These are phyloP conservation scores for Apiotrichum montevideense DNA, from an alignment of 1,284 basidiomycete genomes.

Conservation along the genomic window DNA sequence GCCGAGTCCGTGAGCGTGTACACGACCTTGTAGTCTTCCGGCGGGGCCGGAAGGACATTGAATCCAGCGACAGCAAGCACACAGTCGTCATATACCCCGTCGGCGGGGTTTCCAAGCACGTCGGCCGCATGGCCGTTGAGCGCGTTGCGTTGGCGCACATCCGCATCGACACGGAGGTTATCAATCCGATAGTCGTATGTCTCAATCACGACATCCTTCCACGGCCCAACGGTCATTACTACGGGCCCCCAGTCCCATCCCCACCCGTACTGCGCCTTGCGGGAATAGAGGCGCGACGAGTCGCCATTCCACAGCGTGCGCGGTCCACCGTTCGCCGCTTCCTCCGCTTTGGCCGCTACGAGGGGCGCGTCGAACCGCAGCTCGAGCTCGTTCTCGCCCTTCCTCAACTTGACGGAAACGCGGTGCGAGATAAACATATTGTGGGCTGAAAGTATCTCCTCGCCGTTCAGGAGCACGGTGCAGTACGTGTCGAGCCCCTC, in stretches of 20 bases:
- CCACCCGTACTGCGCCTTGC: constrained; percentile 75
- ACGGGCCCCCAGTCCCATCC: constrained; percentile 55
- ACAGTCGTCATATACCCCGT: constrained; percentile 5
- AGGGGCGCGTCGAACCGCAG: constrained; percentile 71
- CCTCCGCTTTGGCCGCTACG: constrained; percentile 53
- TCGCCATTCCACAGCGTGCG: constrained; percentile 63
- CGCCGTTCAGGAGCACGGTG: constrained; percentile 62
- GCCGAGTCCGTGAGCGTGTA: constrained; percentile 10
- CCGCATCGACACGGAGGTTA: constrained; percentile 54
- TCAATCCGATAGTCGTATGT: constrained; percentile 59
- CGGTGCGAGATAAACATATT: constrained; percentile 75
- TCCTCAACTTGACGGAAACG: constrained; percentile 53
- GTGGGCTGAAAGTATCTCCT: constrained; percentile 55
- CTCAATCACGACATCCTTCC: constrained; percentile 56
- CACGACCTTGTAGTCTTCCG: constrained; percentile 4
- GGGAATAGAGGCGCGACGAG: constrained; percentile 72
- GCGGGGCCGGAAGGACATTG: constrained; percentile 3
- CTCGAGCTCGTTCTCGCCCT: constrained; percentile 60
- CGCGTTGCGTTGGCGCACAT: neutral
- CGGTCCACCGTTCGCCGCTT: constrained; percentile 37
- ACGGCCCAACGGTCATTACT: constrained; percentile 46
- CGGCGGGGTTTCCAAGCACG: neutral
- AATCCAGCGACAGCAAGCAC: constrained; percentile 2
- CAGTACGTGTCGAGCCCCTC: constrained; percentile 86
- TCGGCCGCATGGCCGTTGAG: too few species aligned